Percentiles rank a stretch among this genome's conserved stretches.
These are phyloP conservation scores for Alternaria triticina DNA, from an alignment of 2,329 filamentous ascomycete species.

Conservation along the genomic window DNA sequence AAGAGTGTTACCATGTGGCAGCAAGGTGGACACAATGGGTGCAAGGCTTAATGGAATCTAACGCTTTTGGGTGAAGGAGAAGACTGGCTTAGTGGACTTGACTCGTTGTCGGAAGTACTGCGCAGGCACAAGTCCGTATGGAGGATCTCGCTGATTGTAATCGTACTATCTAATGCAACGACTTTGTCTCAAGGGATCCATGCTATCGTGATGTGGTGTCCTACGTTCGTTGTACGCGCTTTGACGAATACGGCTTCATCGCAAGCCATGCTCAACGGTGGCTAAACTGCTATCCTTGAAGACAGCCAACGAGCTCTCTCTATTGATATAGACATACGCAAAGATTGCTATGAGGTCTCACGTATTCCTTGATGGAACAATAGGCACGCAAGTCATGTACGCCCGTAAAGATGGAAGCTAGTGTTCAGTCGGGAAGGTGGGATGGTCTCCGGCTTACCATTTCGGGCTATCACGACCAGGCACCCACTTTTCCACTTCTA, in stretches of 20 bases:
- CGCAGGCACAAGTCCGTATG: neutral
- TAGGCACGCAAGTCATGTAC: neutral
- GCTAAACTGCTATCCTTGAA: neutral
- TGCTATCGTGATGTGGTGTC: neutral
- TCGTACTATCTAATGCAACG: neutral
- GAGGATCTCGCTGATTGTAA: neutral
- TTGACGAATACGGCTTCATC: neutral
- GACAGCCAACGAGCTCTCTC: neutral
- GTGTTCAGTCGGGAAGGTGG: slow-evolving; percentile 9
- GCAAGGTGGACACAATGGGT: slow-evolving; percentile 57
- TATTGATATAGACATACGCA: neutral
- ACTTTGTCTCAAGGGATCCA: neutral
- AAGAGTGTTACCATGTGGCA: slow-evolving; percentile 68
- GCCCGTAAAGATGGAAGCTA: neutral
- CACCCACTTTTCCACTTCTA: neutral
- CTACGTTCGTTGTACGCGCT: neutral
- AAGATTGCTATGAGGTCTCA: neutral
- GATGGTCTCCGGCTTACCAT: slow-evolving; percentile 17
- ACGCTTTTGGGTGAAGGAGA: neutral
- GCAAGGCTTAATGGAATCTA: slow-evolving; percentile 27
- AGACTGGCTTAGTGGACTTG: neutral
- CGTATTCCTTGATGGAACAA: neutral
- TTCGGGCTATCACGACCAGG: slow-evolving; percentile 7
- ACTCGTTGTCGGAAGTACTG: neutral
- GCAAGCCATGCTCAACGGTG: neutral